These are phyloP conservation scores for Suhomyces terraborum DNA, from an alignment of 1,139 yeast genomes.

Conservation along the genomic window DNA sequence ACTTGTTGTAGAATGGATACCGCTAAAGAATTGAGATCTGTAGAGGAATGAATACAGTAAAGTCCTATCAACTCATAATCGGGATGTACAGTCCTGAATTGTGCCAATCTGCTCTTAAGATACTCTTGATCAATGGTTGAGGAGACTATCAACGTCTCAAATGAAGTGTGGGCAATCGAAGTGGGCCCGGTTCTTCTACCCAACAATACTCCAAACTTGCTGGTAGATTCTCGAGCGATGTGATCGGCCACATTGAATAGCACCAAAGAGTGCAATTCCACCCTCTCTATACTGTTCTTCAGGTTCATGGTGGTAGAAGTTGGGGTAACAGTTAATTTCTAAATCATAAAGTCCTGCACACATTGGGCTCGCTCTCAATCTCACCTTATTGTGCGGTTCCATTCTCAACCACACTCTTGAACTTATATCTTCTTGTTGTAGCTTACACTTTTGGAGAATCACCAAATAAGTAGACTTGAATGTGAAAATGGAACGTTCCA, in stretches of 20 bases:
- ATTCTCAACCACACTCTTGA: too few relatives aligned
- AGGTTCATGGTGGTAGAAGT: background rate
- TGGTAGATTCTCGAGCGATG: slow-evolving; percentile 19
- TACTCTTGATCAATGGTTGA: slow-evolving; percentile 26
- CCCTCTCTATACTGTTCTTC: slow-evolving; percentile 8
- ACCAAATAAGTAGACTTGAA: too few relatives aligned
- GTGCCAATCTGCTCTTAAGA: slow-evolving; percentile 28
- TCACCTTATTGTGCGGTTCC: too few relatives aligned
- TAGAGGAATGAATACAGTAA: slow-evolving; percentile 23
- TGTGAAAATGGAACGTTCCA: too few relatives aligned
- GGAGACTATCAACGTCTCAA: slow-evolving; percentile 25
- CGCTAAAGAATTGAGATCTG: slow-evolving; percentile 15
- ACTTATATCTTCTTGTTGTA: too few relatives aligned
- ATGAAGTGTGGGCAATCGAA: slow-evolving; percentile 24
- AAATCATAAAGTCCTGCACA: background rate
- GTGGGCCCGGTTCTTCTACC: slow-evolving; percentile 22
- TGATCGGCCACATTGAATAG: slow-evolving; percentile 34
- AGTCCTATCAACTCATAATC: slow-evolving; percentile 32
- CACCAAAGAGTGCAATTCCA: slow-evolving; percentile 32
- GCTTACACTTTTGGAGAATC: too few relatives aligned
- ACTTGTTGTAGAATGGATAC: slow-evolving; percentile 12
- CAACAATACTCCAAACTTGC: slow-evolving; percentile 31
- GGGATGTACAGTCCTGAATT: slow-evolving; percentile 32
- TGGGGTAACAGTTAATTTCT: background rate
- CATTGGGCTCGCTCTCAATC: background rate